Base-by-base conservation (phyloP, 140 eudicot genomes). In the Cichorium intybus region DNA sequence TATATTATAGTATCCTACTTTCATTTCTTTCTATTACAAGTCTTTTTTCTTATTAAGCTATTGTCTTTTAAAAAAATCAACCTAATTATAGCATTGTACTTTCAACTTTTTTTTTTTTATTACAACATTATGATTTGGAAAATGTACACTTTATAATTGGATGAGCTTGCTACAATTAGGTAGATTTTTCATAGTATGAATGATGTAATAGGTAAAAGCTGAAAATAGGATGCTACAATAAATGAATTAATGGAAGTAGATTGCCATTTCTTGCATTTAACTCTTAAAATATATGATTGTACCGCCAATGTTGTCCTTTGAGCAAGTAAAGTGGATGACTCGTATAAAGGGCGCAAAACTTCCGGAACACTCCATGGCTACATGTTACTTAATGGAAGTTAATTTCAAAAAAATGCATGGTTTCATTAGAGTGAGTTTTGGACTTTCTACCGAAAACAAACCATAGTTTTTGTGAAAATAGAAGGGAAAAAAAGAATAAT, bases 301-400 rank as follows among this genome's bases (percentile, higher is more conserved):
- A 86, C 95, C 61, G 95, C 95, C 73, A 78, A 58, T 16, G 95
- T 86, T 53, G 87, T 83, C 75, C 82, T 80, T 79, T 86, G 95
- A 52, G 95, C 79, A 54, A 86, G 83, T 54, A 86, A 62, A 4
- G 89, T 78, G 7, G 95, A 86, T 49, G 95, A 86, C 67, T 86
- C 87, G 43, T 86, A 86, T 29, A 82, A 72, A 17, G 95, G 95
- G 27, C 95, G 95, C 58, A 86, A 62, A 17, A 86, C 95, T 64
- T 86, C 95, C 20, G 95, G 95, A 41, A 86, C 95, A 48, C 86
- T 86, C 90, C 89, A 86, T 10, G 95, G 84, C 95, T 86, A 77
- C 45, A 54, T 14, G 59, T 59, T 26, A 52, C 8, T 14, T 22
- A 73, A 14, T n/a, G 49, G 5, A 9, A 34, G 12, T 46, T 59